A percentile compares a stretch with the other conserved stretches of the same genome.
Evolutionary conservation across 1,284 basidiomycete species (phyloP).

Genomic region (Leccinum pachyderme): DNA sequence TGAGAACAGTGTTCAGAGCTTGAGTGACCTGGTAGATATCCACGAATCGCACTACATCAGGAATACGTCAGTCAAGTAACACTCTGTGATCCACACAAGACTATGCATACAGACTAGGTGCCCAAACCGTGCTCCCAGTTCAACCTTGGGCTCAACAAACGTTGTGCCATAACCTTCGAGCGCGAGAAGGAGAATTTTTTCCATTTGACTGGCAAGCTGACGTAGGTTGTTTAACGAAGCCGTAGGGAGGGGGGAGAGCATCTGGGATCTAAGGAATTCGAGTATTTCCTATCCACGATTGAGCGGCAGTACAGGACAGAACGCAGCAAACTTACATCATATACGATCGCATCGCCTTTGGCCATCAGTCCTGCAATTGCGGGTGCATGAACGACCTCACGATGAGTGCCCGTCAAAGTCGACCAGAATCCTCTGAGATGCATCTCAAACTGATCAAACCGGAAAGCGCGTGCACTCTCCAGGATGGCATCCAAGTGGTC

Average conservation of each 20-base stretch:
- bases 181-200: slow-evolving; percentile 79
- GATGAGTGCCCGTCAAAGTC: slow-evolving; percentile 65
- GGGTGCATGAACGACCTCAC: slow-evolving; percentile 83
- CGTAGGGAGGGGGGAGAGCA: slow-evolving; percentile 73
- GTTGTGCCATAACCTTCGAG: slow-evolving; percentile 81
- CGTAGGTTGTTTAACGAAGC: slow-evolving; percentile 68
- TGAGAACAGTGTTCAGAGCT: slow-evolving; percentile 79
- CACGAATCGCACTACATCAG: slow-evolving; percentile 70
- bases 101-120: slow-evolving; percentile 75
- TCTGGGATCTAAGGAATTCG: slow-evolving; percentile 78
- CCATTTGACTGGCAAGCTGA: slow-evolving; percentile 87
- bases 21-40: slow-evolving; percentile 90
- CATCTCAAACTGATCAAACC: slow-evolving; percentile 86
- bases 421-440: slow-evolving; percentile 82
- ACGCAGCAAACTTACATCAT: slow-evolving; percentile 60
- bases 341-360: slow-evolving; percentile 83
- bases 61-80: slow-evolving; percentile 14
- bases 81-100: background rate
- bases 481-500: slow-evolving; percentile 78
- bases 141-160: slow-evolving; percentile 89
- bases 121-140: slow-evolving; percentile 83
- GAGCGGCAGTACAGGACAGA: slow-evolving; percentile 10
- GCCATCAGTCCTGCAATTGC: slow-evolving; percentile 85
- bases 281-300: slow-evolving; percentile 68
- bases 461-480: slow-evolving; percentile 71